Conservation (phyloP, 768 basidiomycete species). For the Suillus cothurnatus region DNA sequence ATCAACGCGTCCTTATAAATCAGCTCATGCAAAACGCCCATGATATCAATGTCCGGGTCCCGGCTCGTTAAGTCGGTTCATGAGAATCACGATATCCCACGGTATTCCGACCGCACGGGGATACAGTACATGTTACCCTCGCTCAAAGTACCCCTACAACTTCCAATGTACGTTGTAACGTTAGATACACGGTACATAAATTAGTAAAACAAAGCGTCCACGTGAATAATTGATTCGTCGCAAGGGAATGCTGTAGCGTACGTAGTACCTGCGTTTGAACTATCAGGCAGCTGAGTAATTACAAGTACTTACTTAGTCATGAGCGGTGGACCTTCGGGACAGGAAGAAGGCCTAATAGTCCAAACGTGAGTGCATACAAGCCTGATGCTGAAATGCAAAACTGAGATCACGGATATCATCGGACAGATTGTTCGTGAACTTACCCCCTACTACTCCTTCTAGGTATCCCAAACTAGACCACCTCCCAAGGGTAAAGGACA, state of each 20-base stretch:
- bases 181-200: neutral
- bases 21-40: neutral
- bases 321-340: conserved; percentile 55
- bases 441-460: conserved; percentile 65
- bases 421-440: conserved; percentile 19
- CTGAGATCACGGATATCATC: neutral
- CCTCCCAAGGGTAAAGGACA: conserved; percentile 63
- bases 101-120: neutral
- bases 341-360: conserved; percentile 74
- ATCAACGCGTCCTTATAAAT: neutral
- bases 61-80: neutral
- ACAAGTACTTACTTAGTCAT: conserved; percentile 17
- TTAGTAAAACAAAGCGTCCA: neutral
- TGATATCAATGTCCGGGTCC: neutral
- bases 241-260: neutral
- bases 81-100: neutral
- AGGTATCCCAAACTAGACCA: conserved; percentile 69
- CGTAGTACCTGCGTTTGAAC: neutral
- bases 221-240: neutral
- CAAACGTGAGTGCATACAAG: conserved; percentile 69
- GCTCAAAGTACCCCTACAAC: neutral
- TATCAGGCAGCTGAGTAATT: neutral
- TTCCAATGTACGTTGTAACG: neutral
- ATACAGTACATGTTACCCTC: neutral
- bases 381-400: conserved; percentile 54